A percentile compares a stretch with the other conserved stretches of the same genome.
Evolutionary conservation across 768 basidiomycete genomes (phyloP).

Genomic region (Pholiota microspora): DNA sequence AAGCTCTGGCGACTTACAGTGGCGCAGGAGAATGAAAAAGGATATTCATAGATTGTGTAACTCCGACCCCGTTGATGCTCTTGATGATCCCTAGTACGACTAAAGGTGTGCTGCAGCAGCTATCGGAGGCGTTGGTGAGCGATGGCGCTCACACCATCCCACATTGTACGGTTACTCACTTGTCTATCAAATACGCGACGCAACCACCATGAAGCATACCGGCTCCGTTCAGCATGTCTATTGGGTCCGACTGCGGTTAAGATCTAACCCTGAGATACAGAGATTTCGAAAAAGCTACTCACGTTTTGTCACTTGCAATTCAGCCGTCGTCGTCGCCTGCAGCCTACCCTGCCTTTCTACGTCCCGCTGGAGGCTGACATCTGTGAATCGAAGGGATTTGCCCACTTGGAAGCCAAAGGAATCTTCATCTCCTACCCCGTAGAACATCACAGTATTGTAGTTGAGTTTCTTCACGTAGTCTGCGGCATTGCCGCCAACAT

Average conservation of each 20-base stretch:
- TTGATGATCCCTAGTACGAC: slow-evolving; percentile 63
- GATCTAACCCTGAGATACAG: slow-evolving; percentile 1
- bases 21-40: slow-evolving; percentile 69
- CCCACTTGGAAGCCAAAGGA: slow-evolving; percentile 65
- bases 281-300: slow-evolving; percentile 19
- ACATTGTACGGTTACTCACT: slow-evolving; percentile 36
- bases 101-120: slow-evolving; percentile 67
- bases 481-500: slow-evolving; percentile 63
- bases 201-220: slow-evolving; percentile 79
- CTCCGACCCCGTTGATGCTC: slow-evolving; percentile 68
- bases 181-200: slow-evolving; percentile 72
- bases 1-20: slow-evolving; percentile 36
- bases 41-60: slow-evolving; percentile 70
- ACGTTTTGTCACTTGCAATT: slow-evolving; percentile 64
- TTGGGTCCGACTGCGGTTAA: slow-evolving; percentile 7
- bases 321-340: slow-evolving; percentile 62
- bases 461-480: slow-evolving; percentile 63
- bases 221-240: slow-evolving; percentile 75
- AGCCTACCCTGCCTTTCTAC: slow-evolving; percentile 46
- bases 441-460: slow-evolving; percentile 64
- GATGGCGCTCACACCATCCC: neutral
- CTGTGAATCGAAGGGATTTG: slow-evolving; percentile 55
- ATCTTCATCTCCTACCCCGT: slow-evolving; percentile 66
- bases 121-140: slow-evolving; percentile 18
- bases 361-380: slow-evolving; percentile 51